Base-by-base conservation (phyloP, 805 yeast genomes). In the Candida namnaoensis region DNA sequence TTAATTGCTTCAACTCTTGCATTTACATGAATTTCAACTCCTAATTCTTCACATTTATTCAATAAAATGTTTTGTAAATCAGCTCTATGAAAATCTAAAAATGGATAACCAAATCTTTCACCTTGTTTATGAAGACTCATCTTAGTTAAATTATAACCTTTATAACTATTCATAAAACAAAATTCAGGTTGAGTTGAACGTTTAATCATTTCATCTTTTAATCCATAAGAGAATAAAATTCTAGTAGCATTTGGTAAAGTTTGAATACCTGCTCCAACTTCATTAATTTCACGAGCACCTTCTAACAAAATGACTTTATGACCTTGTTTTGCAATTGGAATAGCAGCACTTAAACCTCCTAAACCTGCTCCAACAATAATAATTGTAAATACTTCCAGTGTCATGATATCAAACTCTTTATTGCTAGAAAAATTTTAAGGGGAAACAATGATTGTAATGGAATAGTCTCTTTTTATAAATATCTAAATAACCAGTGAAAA, bases 211-310 rank as follows among this genome's bases (percentile, higher is more conserved):
- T 34, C 37, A 5, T 41, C 38, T 26, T 35, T 12, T 33, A 49
- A 24, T 19, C 60, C 61, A 34, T 52, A 49, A 13, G 42, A 32
- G 13, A 44, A 44, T 36, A 58, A 39, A 25, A 58, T 54, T 34
- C 53, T 45, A 2, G 52, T 44, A 6, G 61, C 54, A 12, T 54
- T 53, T 12, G 62, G 61, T 26, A 59, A 50, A 25, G 52, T 41
- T 44, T 56, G 60, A 35, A 56, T 52, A 19, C 60, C 60, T 13
- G 61, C 61, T 10, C 61, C 61, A 35, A 56, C 57, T 42, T 56
- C 61, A 5, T 49, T 48, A 15, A 56, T 47, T 26, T 47, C 43
- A 5, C 44, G 39, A 15, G 62, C 61, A 27, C 52, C 53, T 41
- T 59, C 64, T 13, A 58, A 45, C 11, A 59, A 40, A 7, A 41